Base-by-base conservation (phyloP, 2,329 filamentous ascomycete species). In the Aspergillus cejpii region DNA sequence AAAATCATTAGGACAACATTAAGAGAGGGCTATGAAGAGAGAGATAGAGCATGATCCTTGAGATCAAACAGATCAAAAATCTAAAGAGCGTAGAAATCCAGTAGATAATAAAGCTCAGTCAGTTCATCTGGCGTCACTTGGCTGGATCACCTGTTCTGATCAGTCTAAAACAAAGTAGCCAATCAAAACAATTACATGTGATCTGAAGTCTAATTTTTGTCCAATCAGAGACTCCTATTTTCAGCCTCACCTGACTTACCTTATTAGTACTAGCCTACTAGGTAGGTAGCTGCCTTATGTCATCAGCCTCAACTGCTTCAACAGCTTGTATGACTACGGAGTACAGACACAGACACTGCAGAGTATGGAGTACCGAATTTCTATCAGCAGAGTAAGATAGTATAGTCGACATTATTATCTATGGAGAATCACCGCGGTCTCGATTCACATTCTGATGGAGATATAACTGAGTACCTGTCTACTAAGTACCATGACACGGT, bases 71-170 rank as follows among this genome's bases (percentile, higher is more conserved):
- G n/a, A n/a, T n/a, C n/a, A n/a, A n/a, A 29, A 14, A 36, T 31
- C 24, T 21, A 31, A 42, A 19, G 44, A 47, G 37, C 38, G 23
- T 24, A 45, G 33, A 44, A 36, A 37, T 39, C 17, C 15, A 49
- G 15, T 20, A 19, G 17, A 17, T 34, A 15, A 34, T 11, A n/a
- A 34, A 34, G 8, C 23, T 24, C 23, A 24, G 5, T 24, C 23
- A n/a, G n/a, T 37, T 17, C 39, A 26, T 47, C 54, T 57, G 55
- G 53, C 56, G 56, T 58, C 56, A 58, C 49, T 57, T 34, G 50
- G 47, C 44, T 26, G 45, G 56, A 58, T 58, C 56, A 57, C 50
- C 53, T 56, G 54, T 45, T 46, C 45, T n/a, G n/a, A 29, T 27
- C 23, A 27, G 33, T 26, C 14, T 17, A 26, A 8, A 10, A 10